Percentiles rank a stretch among this genome's conserved stretches.
Evolutionary conservation across 1,284 basidiomycete genomes (phyloP).

Genomic region (Ceratobasidium sp.): DNA sequence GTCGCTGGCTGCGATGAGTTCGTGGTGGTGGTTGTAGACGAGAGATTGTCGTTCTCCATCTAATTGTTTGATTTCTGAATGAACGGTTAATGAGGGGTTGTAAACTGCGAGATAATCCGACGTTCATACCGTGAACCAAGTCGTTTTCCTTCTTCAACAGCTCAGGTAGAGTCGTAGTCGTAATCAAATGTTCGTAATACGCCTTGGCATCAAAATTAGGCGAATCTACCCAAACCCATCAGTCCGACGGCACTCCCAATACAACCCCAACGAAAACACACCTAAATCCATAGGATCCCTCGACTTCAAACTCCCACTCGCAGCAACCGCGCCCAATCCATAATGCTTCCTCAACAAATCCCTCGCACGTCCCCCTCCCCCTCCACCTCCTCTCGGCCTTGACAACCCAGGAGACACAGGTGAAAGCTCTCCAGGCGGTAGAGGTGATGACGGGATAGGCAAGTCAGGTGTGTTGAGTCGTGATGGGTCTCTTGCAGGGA

Average conservation of each 20-base stretch:
- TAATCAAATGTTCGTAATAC: conserved; percentile 88
- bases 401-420: conserved; percentile 28
- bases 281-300: conserved; percentile 87
- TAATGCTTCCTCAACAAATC: conserved; percentile 87
- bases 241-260: neutral
- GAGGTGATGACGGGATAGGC: conserved; percentile 6
- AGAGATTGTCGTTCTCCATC: conserved; percentile 91
- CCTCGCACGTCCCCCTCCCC: conserved; percentile 65
- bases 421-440: conserved; percentile 20
- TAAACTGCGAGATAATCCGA: too few relatives aligned
- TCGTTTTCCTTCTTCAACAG: conserved; percentile 85
- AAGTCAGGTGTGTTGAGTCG: conserved; percentile 24
- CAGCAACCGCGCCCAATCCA: conserved; percentile 79
- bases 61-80: conserved; percentile 83
- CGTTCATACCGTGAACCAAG: conserved; percentile 70
- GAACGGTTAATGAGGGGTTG: neutral
- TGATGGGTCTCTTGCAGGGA: neutral
- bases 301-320: conserved; percentile 68
- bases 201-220: conserved; percentile 83
- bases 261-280: conserved; percentile 51
- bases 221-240: conserved; percentile 68
- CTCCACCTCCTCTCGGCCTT: conserved; percentile 19
- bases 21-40: conserved; percentile 95
- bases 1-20: conserved; percentile 91
- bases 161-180: conserved; percentile 77